Conservation (phyloP, 805 yeast species). For the Isabelozyma gotoi region DNA sequence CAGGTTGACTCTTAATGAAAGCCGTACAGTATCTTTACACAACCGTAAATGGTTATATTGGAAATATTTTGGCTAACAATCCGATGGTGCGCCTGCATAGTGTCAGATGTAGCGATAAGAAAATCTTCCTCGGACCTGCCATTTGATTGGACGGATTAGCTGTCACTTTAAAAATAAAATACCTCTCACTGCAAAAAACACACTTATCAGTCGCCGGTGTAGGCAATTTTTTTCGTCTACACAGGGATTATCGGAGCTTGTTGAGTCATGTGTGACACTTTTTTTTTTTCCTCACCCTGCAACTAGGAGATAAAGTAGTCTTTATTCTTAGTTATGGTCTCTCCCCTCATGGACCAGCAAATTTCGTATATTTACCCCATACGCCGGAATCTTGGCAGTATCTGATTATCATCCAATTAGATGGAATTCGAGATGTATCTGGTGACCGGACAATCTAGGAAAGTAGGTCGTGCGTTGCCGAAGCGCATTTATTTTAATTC, state of each 20-base stretch:
- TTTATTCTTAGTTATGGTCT: no score
- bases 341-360: not conserved
- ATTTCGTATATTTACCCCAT: not conserved
- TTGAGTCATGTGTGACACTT: no score
- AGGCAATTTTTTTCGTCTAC: not conserved
- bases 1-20: not conserved
- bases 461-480: no score
- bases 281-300: no score
- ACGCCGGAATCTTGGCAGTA: not conserved
- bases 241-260: not conserved
- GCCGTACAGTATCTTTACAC: not conserved
- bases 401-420: not conserved
- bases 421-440: no score
- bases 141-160: not conserved
- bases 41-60: not conserved
- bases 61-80: not conserved
- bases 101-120: not conserved
- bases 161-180: no score
- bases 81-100: not conserved
- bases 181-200: no score
- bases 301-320: no score
- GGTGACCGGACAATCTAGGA: no score
- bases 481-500: no score
- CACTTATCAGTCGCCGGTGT: not conserved
- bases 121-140: not conserved